Base-by-base conservation (phyloP, 805 yeast genomes). In the Kuraishia piskuri region DNA sequence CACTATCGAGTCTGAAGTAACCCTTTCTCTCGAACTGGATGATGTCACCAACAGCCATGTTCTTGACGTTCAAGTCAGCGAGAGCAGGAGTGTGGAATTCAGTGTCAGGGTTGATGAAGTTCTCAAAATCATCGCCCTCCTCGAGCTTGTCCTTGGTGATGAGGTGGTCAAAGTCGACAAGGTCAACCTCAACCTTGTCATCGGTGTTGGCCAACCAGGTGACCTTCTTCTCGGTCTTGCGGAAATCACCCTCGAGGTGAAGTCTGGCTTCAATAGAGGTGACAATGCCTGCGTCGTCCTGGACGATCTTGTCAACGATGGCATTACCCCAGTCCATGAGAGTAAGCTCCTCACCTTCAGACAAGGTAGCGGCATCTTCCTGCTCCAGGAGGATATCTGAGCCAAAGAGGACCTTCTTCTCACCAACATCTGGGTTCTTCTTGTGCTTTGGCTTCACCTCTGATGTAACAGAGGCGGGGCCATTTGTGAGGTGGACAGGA, bases 241-340 rank as follows among this genome's bases (percentile, higher is more conserved):
- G 86, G 89, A 91, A 92, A 69, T 92, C 98, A 73, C 98, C 98
- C 60, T 88, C 97, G 65, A 92, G 79, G 70, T 92, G 86, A 63
- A 92, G 76, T 61, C 82, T 85, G 54, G 90, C 96, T 52, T 81
- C 86, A 57, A 92, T 74, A 2, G 84, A 74, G 50, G 75, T 76
- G 53, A 86, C 86, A 44, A 74, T 58, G 51, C 69, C 74, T 48
- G 68, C 68, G 49, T 70, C 79, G 58, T 82, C 83, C 68, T 80
- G 84, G 67, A 72, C 72, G 65, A 91, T 79, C 68, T 82, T 81
- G 59, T 86, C 80, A 59, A 91, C 74, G 59, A 92, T 86, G 55
- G 83, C 87, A 68, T 92, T 92, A 78, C 97, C 98, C 98, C 98
- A 92, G 73, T 92, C 97, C 98, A 92, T 92, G 64, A 92, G 80